Evolutionary conservation across 2,329 filamentous ascomycete genomes (phyloP).

Genomic region (Cercospora beticola): DNA sequence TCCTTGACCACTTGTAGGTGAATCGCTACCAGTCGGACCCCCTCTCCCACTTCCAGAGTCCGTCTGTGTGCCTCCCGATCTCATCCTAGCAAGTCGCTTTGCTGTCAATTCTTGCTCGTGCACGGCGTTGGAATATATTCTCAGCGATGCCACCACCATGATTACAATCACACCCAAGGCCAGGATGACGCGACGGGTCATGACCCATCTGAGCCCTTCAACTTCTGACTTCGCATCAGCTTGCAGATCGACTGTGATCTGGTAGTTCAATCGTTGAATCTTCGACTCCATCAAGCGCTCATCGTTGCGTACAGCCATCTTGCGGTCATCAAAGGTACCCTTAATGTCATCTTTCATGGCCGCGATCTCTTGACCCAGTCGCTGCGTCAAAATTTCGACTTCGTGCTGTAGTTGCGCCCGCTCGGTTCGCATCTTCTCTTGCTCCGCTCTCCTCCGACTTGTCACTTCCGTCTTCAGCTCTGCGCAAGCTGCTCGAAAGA

Average conservation of each 20-base stretch:
- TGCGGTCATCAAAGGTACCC: conserved; percentile 93
- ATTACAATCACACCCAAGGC: conserved; percentile 53
- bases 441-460: conserved; percentile 71
- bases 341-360: conserved; percentile 87
- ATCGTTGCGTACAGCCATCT: conserved; percentile 86
- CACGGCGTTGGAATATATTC: conserved; percentile 42
- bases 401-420: conserved; percentile 87
- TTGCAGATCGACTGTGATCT: conserved; percentile 86
- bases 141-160: conserved; percentile 46
- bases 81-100: conserved; percentile 39
- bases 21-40: conserved; percentile 11
- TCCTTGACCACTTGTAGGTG: conserved; percentile 6
- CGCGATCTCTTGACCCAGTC: conserved; percentile 76
- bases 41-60: conserved; percentile 18
- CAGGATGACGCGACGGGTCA: conserved; percentile 63
- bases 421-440: conserved; percentile 80
- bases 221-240: conserved; percentile 91
- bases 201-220: conserved; percentile 85
- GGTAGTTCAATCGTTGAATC: conserved; percentile 91
- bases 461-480: conserved; percentile 86
- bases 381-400: conserved; percentile 86
- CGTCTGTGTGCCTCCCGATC: conserved; percentile 30
- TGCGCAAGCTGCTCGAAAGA: conserved; percentile 90
- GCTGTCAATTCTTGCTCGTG: conserved; percentile 43
- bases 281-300: conserved; percentile 81